Base-by-base conservation (phyloP, 352 stramenopile genomes). In the Phytophthora parvispora region DNA sequence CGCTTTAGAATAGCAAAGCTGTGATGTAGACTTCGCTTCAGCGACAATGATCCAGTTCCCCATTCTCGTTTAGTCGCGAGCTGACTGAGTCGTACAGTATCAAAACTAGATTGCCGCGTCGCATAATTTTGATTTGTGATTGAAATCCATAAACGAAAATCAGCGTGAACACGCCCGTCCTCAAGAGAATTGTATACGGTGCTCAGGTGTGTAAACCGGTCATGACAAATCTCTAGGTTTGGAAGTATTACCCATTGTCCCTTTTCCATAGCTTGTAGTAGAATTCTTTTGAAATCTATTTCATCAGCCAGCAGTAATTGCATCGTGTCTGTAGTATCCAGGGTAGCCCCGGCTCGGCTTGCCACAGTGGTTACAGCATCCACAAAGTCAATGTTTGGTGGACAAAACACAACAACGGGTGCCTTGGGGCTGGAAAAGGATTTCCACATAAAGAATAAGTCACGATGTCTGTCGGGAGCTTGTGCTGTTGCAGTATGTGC, bases 131-230 rank as follows among this genome's bases (percentile, higher is more conserved):
- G 3, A 16, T 69, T 57, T 20, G 32, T 16, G 15, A 63, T 22
- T 18, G 80, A 92, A 18, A 88, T 31, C 83, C 86, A 93, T 10
- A 93, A 54, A 4, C 86, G 83, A 42, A 92, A 93, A 36, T 93
- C 86, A 1, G 79, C 73, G 24, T 93, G 86, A 6, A 63, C 47
- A 0, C 77, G 64, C 0, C 74, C 56, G 7, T 64, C 59, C 9
- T 77, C 47, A 0, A 89, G 67, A 2, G 47, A 60, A 13, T 82
- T 53, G 15, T 87, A 81, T 4, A 90, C 62, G 0, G 25, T 63
- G 36, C 60, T 42, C 0, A 93, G 34, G 22, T 71, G 67, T 3
- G 24, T 9, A 6, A 82, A 31, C 31, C 71, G 77, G 2, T 58
- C 16, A 1, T 67, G 36, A 4, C 50, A 60, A 2, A 61, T 29